A percentile compares a stretch with the other conserved stretches of the same genome.
phyloP scores from a whole-genome alignment of 2,329 filamentous ascomycete genomes.

The Alternaria triticimaculans region DNA sequence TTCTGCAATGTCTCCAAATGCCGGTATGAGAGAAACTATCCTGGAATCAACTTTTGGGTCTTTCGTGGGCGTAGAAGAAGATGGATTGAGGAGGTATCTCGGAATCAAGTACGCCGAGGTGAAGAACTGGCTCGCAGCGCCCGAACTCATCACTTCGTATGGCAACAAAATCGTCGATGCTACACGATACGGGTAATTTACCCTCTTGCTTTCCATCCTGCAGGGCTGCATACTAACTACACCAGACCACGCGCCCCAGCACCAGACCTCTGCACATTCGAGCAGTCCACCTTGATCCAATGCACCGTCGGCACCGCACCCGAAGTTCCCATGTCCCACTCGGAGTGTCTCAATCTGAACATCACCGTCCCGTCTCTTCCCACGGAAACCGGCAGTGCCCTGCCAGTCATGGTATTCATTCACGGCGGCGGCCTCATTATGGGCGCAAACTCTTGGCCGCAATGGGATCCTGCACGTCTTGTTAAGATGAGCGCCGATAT shows the following conservation, averaged over 20 bases:
- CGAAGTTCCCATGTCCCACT: conserved; percentile 50
- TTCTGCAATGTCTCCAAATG: neutral
- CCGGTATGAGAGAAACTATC: neutral
- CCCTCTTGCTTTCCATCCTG: neutral
- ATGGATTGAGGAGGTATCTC: conserved; percentile 34
- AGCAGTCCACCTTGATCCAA: conserved; percentile 31
- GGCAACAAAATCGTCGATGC: conserved; percentile 29
- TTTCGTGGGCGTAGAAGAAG: conserved; percentile 15
- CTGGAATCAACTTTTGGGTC: conserved; percentile 15
- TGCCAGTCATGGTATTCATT: conserved; percentile 61
- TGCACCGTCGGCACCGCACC: conserved; percentile 15
- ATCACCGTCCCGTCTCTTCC: conserved; percentile 52
- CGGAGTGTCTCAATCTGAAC: conserved; percentile 60
- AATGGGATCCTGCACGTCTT: conserved; percentile 56
- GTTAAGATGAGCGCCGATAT: conserved; percentile 52
- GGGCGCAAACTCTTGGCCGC: conserved; percentile 59
- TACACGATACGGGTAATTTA: conserved; percentile 36
- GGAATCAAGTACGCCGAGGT: conserved; percentile 46
- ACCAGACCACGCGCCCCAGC: conserved; percentile 25
- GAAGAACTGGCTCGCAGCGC: conserved; percentile 37
- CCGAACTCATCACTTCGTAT: conserved; percentile 33
- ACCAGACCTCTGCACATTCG: conserved; percentile 22
- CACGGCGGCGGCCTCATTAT: conserved; percentile 59
- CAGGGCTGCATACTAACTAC: neutral
- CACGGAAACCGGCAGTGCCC: conserved; percentile 19